Conservation (phyloP, 129 eudicot genomes). For the Flaveria bidentis region DNA sequence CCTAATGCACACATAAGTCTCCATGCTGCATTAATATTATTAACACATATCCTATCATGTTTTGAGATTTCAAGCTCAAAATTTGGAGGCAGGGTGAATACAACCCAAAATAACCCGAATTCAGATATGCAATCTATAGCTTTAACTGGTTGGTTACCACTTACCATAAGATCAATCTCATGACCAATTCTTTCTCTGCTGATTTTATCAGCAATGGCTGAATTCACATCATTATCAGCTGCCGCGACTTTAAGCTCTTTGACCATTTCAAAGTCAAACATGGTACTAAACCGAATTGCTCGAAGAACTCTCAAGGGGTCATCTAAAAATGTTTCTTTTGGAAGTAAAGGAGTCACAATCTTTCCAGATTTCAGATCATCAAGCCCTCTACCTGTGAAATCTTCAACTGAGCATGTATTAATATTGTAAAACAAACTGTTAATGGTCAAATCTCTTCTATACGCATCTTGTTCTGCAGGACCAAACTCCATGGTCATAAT, state of each 20-base stretch:
- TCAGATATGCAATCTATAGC: constrained; percentile 61
- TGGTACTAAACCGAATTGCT: constrained; percentile 88
- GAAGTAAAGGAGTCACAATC: constrained; percentile 78
- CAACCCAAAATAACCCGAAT: constrained; percentile 65
- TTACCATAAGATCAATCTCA: constrained; percentile 80
- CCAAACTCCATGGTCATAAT: constrained; percentile 90
- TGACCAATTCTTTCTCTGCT: constrained; percentile 82
- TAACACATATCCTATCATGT: constrained; percentile 62
- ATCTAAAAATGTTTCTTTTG: constrained; percentile 89
- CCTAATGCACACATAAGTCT: constrained; percentile 51
- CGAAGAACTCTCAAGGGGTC: constrained; percentile 91
- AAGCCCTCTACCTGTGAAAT: constrained; percentile 77
- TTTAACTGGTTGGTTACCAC: constrained; percentile 67
- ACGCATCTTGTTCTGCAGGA: constrained; percentile 86
- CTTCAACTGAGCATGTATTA: constrained; percentile 62
- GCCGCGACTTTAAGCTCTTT: constrained; percentile 69
- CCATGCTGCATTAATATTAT: constrained; percentile 69
- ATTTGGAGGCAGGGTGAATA: constrained; percentile 59
- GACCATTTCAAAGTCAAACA: constrained; percentile 68
- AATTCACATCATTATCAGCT: constrained; percentile 56
- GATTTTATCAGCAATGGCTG: constrained; percentile 74
- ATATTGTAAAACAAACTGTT: constrained; percentile 90
- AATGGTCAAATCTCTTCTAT: constrained; percentile 85
- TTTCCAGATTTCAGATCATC: constrained; percentile 69
- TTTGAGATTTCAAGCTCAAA: constrained; percentile 48